Evolutionary conservation across 495 filamentous ascomycete genomes (phyloP).

Genomic region (Neurospora hispaniola): DNA sequence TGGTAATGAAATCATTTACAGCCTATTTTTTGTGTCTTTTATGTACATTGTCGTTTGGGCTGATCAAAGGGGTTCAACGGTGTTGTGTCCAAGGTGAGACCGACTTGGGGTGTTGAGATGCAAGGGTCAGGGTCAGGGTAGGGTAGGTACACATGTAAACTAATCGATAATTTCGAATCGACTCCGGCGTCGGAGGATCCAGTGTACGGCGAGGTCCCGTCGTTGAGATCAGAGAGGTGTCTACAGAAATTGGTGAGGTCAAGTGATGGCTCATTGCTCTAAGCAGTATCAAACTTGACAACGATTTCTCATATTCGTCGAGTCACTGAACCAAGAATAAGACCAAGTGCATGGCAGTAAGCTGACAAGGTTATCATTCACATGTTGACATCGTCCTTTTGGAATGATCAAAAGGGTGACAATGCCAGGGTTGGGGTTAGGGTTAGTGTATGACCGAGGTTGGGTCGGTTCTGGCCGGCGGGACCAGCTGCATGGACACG

Average conservation of each 20-base stretch:
- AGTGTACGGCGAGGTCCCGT: background rate
- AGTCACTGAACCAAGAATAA: background rate
- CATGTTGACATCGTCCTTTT: background rate
- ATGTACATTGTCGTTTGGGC: background rate
- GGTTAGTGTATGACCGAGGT: constrained; percentile 20
- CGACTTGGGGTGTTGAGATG: background rate
- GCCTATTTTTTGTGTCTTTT: background rate
- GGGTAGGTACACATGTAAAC: background rate
- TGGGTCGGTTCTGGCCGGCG: constrained; percentile 27
- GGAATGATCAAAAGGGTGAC: background rate
- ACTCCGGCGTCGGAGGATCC: background rate
- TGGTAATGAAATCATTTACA: background rate
- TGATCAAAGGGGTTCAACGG: background rate
- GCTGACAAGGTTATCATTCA: background rate
- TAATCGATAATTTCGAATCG: background rate
- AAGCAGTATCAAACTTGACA: background rate
- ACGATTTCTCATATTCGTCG: background rate
- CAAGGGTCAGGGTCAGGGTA: too few relatives aligned
- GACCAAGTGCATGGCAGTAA: background rate
- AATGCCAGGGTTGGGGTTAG: constrained; percentile 17
- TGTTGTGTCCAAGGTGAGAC: background rate
- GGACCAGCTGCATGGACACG: constrained; percentile 1
- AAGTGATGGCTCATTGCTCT: background rate
- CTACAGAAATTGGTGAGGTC: too few relatives aligned
- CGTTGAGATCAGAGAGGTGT: too few relatives aligned